phyloP scores from a whole-genome alignment of 2,329 filamentous ascomycete species.

The Colletotrichum zoysiae region DNA sequence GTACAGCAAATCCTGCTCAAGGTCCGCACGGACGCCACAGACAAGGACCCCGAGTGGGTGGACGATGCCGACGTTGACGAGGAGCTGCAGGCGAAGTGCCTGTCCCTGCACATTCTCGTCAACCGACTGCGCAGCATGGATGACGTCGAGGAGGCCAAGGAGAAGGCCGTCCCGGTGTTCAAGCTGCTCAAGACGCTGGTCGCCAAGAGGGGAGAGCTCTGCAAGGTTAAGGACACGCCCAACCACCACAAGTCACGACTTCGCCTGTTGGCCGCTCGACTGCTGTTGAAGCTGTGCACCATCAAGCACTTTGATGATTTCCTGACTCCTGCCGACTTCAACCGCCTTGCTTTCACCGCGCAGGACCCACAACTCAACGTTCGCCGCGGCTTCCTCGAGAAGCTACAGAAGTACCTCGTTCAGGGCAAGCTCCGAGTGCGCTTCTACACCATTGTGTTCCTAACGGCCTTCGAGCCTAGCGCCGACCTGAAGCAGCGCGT shows the following conservation, averaged over 20 bases:
- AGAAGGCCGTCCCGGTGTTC: slow-evolving; percentile 77
- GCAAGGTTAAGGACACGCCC: slow-evolving; percentile 81
- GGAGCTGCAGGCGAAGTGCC: slow-evolving; percentile 85
- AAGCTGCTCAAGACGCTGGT: slow-evolving; percentile 84
- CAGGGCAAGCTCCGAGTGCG: slow-evolving; percentile 76
- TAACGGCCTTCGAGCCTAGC: slow-evolving; percentile 91
- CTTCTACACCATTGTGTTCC: slow-evolving; percentile 91
- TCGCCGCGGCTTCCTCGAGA: slow-evolving; percentile 82
- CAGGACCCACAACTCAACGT: slow-evolving; percentile 84
- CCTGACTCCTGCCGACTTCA: slow-evolving; percentile 80
- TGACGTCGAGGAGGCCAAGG: slow-evolving; percentile 65
- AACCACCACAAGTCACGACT: slow-evolving; percentile 83
- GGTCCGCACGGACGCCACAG: slow-evolving; percentile 72
- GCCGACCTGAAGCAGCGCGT: slow-evolving; percentile 79
- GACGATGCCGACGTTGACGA: slow-evolving; percentile 78
- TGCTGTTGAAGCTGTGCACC: slow-evolving; percentile 86
- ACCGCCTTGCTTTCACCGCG: slow-evolving; percentile 81
- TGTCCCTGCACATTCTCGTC: slow-evolving; percentile 86
- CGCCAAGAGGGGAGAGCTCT: slow-evolving; percentile 81
- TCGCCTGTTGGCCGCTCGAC: slow-evolving; percentile 83
- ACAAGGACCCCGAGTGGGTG: slow-evolving; percentile 74
- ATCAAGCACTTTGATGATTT: slow-evolving; percentile 81
- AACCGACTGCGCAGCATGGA: slow-evolving; percentile 80
- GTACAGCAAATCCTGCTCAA: slow-evolving; percentile 80
- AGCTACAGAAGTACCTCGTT: slow-evolving; percentile 91